Conservation (phyloP, 1,284 basidiomycete genomes). For the Fomitiporia mediterranea region DNA sequence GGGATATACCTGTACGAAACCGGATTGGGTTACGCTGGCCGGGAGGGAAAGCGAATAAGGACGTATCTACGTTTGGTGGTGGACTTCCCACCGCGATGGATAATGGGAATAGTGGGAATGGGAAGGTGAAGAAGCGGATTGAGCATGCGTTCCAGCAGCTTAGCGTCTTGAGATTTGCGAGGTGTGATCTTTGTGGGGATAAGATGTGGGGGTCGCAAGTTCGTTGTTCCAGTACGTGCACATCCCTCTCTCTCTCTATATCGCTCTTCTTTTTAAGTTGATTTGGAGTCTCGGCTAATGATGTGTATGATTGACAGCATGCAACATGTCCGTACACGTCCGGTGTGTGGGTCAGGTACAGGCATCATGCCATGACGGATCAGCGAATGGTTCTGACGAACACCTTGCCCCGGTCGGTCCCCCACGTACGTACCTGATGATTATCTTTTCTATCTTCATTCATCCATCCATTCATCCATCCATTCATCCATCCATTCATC, state of each 20-base stretch:
- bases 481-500: no score
- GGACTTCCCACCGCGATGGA: slow-evolving; percentile 2
- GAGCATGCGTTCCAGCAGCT: slow-evolving; percentile 90
- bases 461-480: no score
- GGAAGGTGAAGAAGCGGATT: slow-evolving; percentile 39
- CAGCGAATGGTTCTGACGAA: slow-evolving; percentile 34
- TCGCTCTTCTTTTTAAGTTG: neutral
- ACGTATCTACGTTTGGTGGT: slow-evolving; percentile 6
- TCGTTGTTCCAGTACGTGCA: slow-evolving; percentile 75
- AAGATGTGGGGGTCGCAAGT: slow-evolving; percentile 98
- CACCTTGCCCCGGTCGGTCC: slow-evolving; percentile 34
- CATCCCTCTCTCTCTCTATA: no score
- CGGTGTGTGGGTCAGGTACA: slow-evolving; percentile 64
- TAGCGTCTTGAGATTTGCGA: slow-evolving; percentile 82
- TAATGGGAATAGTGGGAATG: no score
- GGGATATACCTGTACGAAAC: slow-evolving; percentile 32
- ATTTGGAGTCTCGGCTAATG: neutral
- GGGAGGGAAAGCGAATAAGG: slow-evolving; percentile 37
- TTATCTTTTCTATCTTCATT: slow-evolving; percentile 11
- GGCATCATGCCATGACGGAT: slow-evolving; percentile 48
- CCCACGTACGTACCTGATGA: slow-evolving; percentile 43
- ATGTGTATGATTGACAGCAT: slow-evolving; percentile 40
- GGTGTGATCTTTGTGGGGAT: slow-evolving; percentile 94
- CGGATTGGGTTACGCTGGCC: slow-evolving; percentile 64
- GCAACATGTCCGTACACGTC: slow-evolving; percentile 68